A percentile compares a stretch with the other conserved stretches of the same genome.
Conservation (phyloP, 768 basidiomycete species). For the Lyophyllum decastes region DNA sequence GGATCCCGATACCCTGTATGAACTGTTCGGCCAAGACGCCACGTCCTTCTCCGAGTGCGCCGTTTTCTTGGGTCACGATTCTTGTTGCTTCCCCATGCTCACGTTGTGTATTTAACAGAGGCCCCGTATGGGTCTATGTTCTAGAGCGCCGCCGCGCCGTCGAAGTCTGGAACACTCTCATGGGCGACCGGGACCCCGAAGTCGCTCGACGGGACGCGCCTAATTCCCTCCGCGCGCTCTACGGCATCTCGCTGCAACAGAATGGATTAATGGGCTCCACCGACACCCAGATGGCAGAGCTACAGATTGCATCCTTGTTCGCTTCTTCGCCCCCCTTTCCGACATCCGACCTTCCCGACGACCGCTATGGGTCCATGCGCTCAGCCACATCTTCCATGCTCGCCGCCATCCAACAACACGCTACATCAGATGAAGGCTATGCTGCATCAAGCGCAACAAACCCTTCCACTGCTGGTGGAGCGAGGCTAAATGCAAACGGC, state of each 20-base stretch:
- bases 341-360: constrained; percentile 58
- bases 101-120: constrained; percentile 41
- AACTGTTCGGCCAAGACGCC: constrained; percentile 80
- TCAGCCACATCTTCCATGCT: constrained; percentile 52
- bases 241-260: constrained; percentile 52
- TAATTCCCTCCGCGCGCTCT: constrained; percentile 71
- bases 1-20: constrained; percentile 77
- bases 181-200: constrained; percentile 67
- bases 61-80: background rate
- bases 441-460: constrained; percentile 44
- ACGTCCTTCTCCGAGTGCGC: constrained; percentile 77
- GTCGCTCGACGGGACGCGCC: constrained; percentile 55
- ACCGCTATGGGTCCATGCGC: constrained; percentile 37
- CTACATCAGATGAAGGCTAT: constrained; percentile 43
- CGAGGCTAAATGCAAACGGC: constrained; percentile 40
- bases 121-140: constrained; percentile 91
- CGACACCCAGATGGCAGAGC: constrained; percentile 68
- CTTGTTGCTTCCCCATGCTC: background rate
- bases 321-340: constrained; percentile 84
- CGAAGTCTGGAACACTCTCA: constrained; percentile 76
- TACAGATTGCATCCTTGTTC: constrained; percentile 78
- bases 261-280: constrained; percentile 78
- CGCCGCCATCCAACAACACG: constrained; percentile 37
- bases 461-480: constrained; percentile 43
- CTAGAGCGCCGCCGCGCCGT: constrained; percentile 82